Base-by-base conservation (phyloP, 2,329 filamentous ascomycete species). In the Cladosporium colombiae region DNA sequence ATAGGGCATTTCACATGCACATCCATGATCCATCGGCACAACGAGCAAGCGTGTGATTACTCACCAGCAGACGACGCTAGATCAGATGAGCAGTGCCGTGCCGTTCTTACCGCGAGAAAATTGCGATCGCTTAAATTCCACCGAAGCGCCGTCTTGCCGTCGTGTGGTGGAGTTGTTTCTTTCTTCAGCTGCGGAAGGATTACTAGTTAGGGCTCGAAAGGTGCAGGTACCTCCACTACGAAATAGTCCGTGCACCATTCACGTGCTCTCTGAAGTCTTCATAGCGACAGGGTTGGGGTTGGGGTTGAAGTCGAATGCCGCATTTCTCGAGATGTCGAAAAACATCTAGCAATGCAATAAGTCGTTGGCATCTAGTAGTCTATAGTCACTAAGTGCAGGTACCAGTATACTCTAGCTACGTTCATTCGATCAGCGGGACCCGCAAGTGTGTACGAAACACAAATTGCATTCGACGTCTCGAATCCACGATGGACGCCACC, bases 81-180 rank as follows among this genome's bases (percentile, higher is more conserved):
- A 57, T 23, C 55, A 37, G 10, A 35, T 14, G 16, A 7, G 3
- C 31, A 23, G 31, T 49, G 35, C 40, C 40, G 18, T 60, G 40
- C 44, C 37, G 57, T 23, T 35, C 18, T 33, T 50, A 11, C 44
- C 23, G 25, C 21, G 37, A 60, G n/a, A 10, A 31, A 46, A 60
- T 60, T 60, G 25, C 44, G 57, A 31, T 60, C 57, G 57, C 57
- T 60, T 60, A 49, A 21, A 60, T 50, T 49, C 23, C n/a, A 37
- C 53, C 53, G 53, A 57, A 29, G n/a, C 14, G 50, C 37, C 37
- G 37, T 44, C 18, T 8, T n/a, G 49, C 55, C 33, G 55, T 40
- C 40, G 57, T 6, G 27, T 31, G 37, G 57, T 60, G 37, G 40
- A 60, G 57, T 33, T 46, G 37, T 27, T 25, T 40, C 21, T 37